phyloP scores from a whole-genome alignment of 768 basidiomycete genomes.

The Mycena filopes region DNA sequence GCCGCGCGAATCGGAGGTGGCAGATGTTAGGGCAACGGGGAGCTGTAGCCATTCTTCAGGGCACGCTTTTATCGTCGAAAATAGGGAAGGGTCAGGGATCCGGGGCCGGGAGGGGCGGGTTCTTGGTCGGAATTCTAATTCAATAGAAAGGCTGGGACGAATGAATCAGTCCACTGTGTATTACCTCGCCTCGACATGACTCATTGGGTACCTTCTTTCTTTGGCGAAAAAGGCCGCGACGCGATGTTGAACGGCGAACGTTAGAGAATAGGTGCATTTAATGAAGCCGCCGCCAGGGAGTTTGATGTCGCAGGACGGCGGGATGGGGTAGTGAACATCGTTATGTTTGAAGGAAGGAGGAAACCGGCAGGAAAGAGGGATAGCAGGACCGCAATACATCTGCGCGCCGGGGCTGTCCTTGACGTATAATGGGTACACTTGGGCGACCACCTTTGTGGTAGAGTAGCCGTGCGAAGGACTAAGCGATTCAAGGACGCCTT shows the following conservation, averaged over 20 bases:
- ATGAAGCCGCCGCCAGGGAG: slow-evolving; percentile 16
- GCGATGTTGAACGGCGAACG: slow-evolving; percentile 8
- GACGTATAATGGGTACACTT: slow-evolving; percentile 3
- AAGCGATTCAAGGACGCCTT: slow-evolving; percentile 21
- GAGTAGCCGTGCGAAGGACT: slow-evolving; percentile 16
- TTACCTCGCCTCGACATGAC: not conserved
- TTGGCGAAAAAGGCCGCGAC: slow-evolving; percentile 3
- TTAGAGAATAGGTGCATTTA: slow-evolving; percentile 25
- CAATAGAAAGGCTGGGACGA: slow-evolving; percentile 15
- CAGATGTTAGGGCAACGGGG: slow-evolving; percentile 11
- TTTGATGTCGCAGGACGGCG: slow-evolving; percentile 26
- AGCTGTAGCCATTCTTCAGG: slow-evolving; percentile 30
- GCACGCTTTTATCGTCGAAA: slow-evolving; percentile 23
- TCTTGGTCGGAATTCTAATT: slow-evolving; percentile 24
- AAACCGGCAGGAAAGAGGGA: slow-evolving; percentile 19
- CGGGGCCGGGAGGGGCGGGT: slow-evolving; percentile 28
- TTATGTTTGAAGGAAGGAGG: slow-evolving; percentile 19
- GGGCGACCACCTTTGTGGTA: not conserved
- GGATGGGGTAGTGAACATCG: slow-evolving; percentile 8
- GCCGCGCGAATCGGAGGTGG: not conserved
- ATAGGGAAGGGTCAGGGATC: slow-evolving; percentile 15
- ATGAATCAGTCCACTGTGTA: not conserved
- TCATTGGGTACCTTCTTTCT: slow-evolving; percentile 16
- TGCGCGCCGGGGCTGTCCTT: not conserved
- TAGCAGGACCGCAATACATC: slow-evolving; percentile 5